Evolutionary conservation across 108 stramenopile species (phyloP).

Genomic region (Cyclotella distinguenda): DNA sequence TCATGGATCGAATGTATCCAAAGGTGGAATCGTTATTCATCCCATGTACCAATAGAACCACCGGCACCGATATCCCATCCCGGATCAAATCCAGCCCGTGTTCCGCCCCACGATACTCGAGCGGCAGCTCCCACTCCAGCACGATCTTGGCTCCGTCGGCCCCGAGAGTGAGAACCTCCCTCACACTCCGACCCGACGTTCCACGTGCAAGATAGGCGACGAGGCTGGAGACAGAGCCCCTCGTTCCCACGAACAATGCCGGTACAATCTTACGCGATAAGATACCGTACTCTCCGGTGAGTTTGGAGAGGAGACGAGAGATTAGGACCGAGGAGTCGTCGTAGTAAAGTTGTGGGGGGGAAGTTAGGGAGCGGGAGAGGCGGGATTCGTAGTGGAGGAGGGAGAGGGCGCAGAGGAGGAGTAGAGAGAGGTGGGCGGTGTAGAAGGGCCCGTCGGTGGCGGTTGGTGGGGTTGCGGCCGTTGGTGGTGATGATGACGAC

Average conservation of each 20-base stretch:
- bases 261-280: conserved; percentile 65
- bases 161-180: conserved; percentile 69
- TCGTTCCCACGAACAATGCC: conserved; percentile 75
- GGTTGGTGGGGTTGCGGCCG: no score
- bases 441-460: no score
- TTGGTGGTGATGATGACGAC: no score
- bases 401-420: conserved; percentile 43
- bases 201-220: conserved; percentile 64
- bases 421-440: conserved; percentile 44
- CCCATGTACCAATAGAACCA: conserved; percentile 78
- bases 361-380: conserved; percentile 53
- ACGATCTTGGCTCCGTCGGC: conserved; percentile 71
- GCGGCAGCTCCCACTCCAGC: conserved; percentile 86
- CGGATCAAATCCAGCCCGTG: no score
- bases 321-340: conserved; percentile 23
- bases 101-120: no score
- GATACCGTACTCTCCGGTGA: conserved; percentile 44
- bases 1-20: conserved; percentile 80
- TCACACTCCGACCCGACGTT: conserved; percentile 43
- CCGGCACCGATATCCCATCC: no score
- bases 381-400: conserved; percentile 59
- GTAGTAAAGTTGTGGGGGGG: conserved; percentile 53
- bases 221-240: conserved; percentile 60
- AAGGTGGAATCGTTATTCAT: conserved; percentile 89
- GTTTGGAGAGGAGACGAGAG: conserved; percentile 26